Base-by-base conservation (phyloP, 768 basidiomycete genomes). In the Podaxis carcinomalis region DNA sequence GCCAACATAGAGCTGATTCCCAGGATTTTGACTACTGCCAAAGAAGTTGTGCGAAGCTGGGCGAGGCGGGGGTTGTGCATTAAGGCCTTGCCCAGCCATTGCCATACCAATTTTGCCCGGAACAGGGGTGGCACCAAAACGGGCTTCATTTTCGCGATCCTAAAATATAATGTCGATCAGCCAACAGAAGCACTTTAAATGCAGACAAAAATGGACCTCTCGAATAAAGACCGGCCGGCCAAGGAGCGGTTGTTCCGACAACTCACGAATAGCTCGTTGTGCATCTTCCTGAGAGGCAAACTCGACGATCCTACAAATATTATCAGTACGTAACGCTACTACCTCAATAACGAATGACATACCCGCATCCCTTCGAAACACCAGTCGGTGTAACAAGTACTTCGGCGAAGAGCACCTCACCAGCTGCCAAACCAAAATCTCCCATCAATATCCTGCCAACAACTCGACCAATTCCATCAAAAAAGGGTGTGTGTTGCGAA, bases 351-450 rank as follows among this genome's bases (percentile, higher is more conserved):
- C 46, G 37, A 42, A 39, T 50, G 5, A 84, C 95, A 77, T 69
- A 98, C 97, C 96, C 96, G 88, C 96, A 99, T 73, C 96, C 96
- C 75, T 99, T 99, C 25, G 95, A 98, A 57, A 96, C 86, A 32
- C 96, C 96, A 21, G 92, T 95, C 14, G 96, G 96, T 5, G 97
- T 97, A 68, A 95, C 81, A 70, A 99, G 87, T 68, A 99, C 94
- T 88, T 99, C 96, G 85, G 96, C 92, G 87, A 99, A 99, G 76
- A 96, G 89, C 73, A 98, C 95, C 83, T 95, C 95, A 83, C 96
- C 96, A 87, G 93, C 96, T 96, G 88, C 85, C 83, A 83, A 87
- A 80, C 87, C 87, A 90, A 89, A 92, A 83, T 61, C 87, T 88
- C 88, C 89, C 88, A 90, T 92, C 88, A 92, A 92, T 90, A 88